These are phyloP conservation scores for Suillus subalutaceus DNA, from an alignment of 768 basidiomycete species.

Conservation along the genomic window DNA sequence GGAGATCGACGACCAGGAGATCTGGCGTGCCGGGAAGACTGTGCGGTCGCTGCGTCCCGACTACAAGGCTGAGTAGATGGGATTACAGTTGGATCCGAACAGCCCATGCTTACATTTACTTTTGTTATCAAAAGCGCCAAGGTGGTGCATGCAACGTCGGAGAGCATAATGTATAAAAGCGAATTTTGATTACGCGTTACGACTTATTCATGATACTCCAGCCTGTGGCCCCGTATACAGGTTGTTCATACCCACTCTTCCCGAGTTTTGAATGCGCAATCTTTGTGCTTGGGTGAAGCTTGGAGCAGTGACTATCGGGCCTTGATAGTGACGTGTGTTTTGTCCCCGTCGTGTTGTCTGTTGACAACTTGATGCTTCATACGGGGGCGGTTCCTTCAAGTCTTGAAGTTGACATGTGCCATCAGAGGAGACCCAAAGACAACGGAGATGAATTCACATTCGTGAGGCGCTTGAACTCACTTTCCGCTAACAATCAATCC, in stretches of 20 bases:
- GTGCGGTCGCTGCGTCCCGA: conserved; percentile 90
- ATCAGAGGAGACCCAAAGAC: conserved; percentile 38
- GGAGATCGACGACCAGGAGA: conserved; percentile 97
- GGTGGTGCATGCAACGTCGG: conserved; percentile 24
- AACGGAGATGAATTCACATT: conserved; percentile 90
- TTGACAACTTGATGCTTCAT: background rate
- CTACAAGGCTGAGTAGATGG: conserved; percentile 63
- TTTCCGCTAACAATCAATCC: conserved; percentile 75
- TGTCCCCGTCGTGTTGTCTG: background rate
- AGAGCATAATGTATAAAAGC: conserved; percentile 23
- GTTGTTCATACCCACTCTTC: background rate
- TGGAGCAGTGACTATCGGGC: too few relatives aligned
- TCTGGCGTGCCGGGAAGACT: conserved; percentile 96
- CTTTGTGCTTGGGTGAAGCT: background rate
- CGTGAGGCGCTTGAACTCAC: conserved; percentile 84
- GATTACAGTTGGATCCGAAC: background rate
- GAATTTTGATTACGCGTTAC: background rate
- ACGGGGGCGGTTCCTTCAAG: background rate
- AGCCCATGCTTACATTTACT: conserved; percentile 9
- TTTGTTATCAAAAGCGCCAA: conserved; percentile 22
- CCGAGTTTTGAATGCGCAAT: background rate
- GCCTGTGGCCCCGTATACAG: background rate
- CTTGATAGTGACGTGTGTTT: too few relatives aligned
- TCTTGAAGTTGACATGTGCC: background rate
- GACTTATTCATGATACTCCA: background rate